A percentile compares a stretch with the other conserved stretches of the same genome.
These are phyloP conservation scores for Rhodofomes roseus DNA, from an alignment of 1,284 basidiomycete species.

Conservation along the genomic window DNA sequence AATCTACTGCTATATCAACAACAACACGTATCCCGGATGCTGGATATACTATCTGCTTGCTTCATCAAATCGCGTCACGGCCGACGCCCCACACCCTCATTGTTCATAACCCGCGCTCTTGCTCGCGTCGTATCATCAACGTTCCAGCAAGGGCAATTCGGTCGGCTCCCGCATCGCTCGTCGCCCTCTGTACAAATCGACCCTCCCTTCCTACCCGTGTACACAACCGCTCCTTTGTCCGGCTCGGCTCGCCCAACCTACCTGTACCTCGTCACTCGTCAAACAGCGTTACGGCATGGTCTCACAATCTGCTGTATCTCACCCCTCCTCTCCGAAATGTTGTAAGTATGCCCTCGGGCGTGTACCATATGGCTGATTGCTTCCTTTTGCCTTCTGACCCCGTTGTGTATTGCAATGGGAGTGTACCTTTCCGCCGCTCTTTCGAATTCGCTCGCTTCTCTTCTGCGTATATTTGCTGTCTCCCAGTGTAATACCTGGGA, in stretches of 20 bases:
- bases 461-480: background rate
- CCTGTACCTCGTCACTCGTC: background rate
- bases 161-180: background rate
- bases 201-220: conserved; percentile 1
- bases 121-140: background rate
- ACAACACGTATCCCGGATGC: background rate
- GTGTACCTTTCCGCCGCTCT: conserved; percentile 1
- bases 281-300: background rate
- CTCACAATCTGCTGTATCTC: conserved; percentile 4
- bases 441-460: background rate
- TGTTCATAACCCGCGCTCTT: background rate
- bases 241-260: background rate
- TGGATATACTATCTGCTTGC: background rate
- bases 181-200: background rate
- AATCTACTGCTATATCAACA: conserved; percentile 1
- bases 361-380: conserved; percentile 4
- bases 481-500: no score
- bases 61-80: background rate
- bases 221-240: conserved; percentile 3
- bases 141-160: background rate
- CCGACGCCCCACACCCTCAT: background rate
- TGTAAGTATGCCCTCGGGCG: background rate
- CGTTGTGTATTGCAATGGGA: background rate
- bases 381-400: background rate
- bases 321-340: background rate